These are phyloP conservation scores for Colletotrichum chrysophilum DNA, from an alignment of 2,329 filamentous ascomycete genomes.

Conservation along the genomic window DNA sequence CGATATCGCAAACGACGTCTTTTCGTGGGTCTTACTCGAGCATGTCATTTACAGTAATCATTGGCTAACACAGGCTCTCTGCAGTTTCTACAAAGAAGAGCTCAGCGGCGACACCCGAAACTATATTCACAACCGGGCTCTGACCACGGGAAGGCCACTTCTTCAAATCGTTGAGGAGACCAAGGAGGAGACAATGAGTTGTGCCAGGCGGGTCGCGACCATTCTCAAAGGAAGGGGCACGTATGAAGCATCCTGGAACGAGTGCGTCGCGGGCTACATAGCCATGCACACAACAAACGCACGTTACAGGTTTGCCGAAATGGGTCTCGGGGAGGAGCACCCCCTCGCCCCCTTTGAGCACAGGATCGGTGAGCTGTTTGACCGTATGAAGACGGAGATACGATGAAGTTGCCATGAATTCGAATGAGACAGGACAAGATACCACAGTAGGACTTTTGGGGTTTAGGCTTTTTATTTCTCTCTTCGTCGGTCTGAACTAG, in stretches of 20 bases:
- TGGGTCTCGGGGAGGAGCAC: constrained; percentile 24
- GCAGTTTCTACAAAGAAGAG: constrained; percentile 27
- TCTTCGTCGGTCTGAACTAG: background rate
- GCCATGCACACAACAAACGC: constrained; percentile 26
- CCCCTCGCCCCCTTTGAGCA: constrained; percentile 23
- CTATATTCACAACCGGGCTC: constrained; percentile 24
- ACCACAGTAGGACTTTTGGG: background rate
- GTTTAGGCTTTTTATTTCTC: background rate
- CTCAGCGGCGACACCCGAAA: constrained; percentile 23
- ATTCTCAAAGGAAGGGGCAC: constrained; percentile 23
- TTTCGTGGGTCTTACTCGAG: constrained; percentile 23
- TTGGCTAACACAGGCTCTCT: background rate
- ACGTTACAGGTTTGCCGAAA: constrained; percentile 23
- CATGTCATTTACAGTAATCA: background rate
- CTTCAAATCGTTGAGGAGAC: constrained; percentile 15
- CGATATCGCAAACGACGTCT: constrained; percentile 26
- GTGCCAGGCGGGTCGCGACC: constrained; percentile 11
- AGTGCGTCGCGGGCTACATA: constrained; percentile 22
- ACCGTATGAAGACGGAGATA: background rate
- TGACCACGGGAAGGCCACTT: constrained; percentile 1
- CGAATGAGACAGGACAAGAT: background rate
- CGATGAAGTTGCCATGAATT: background rate
- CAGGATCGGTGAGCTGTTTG: constrained; percentile 20
- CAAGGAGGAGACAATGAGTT: constrained; percentile 14
- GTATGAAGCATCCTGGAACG: constrained; percentile 22